These are phyloP conservation scores for Diaporthe sp. DNA, from an alignment of 2,329 filamentous ascomycete species.

Conservation along the genomic window DNA sequence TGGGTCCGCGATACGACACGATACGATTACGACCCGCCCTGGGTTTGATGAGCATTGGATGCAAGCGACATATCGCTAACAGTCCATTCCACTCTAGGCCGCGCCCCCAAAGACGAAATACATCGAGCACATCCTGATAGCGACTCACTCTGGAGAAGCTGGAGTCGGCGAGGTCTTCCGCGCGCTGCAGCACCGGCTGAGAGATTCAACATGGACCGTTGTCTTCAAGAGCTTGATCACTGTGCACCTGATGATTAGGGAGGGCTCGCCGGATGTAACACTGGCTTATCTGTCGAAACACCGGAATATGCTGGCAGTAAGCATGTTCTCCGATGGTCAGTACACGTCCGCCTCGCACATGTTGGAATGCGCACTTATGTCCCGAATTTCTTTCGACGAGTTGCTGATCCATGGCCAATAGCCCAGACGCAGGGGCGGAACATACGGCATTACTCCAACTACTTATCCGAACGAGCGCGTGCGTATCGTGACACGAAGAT, in stretches of 20 bases:
- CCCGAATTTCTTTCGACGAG: background rate
- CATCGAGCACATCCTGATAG: slow-evolving; percentile 96
- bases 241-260: slow-evolving; percentile 96
- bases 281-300: slow-evolving; percentile 86
- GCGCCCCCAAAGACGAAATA: slow-evolving; percentile 99
- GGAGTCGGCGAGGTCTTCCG: slow-evolving; percentile 97
- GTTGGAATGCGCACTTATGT: background rate
- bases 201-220: slow-evolving; percentile 99
- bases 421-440: slow-evolving; percentile 96
- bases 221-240: slow-evolving; percentile 98
- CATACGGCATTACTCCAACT: slow-evolving; percentile 91
- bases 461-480: slow-evolving; percentile 84
- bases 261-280: slow-evolving; percentile 91
- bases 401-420: slow-evolving; percentile 54
- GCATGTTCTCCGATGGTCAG: slow-evolving; percentile 92
- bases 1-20: background rate
- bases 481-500: slow-evolving; percentile 87
- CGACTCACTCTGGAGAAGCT: slow-evolving; percentile 93
- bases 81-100: slow-evolving; percentile 66
- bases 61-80: slow-evolving; percentile 40
- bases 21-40: slow-evolving; percentile 10
- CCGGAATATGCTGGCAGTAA: slow-evolving; percentile 86
- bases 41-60: background rate
- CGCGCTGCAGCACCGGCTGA: slow-evolving; percentile 86
- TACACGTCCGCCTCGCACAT: slow-evolving; percentile 39